Evolutionary conservation across 768 basidiomycete genomes (phyloP), one percentile per base, ranked within the genome.

Genomic region (Psilocybe sp.): DNA sequence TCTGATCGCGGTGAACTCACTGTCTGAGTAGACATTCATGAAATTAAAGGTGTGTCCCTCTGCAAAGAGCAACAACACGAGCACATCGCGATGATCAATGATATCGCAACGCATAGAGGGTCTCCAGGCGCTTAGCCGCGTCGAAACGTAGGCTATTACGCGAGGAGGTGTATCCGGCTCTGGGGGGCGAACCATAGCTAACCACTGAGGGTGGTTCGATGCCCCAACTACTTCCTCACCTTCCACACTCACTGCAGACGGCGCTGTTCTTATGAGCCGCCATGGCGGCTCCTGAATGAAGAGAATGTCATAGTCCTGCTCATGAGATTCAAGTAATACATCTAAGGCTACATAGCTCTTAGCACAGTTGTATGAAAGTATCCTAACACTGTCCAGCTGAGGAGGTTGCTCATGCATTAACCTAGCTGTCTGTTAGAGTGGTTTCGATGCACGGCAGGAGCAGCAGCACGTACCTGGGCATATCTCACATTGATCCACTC

Each of bases 241-340:
- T 20, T 42, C 23, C 15, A 18, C 23, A 5, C 12, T 20, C 5
- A 5, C 10, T 11, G 44, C 35, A 16, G 32, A 45, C n/a, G 44
- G 44, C n/a, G 44, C 28, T 6, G 16, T 34, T 8, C 28, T 1
- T 32, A 45, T 16, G 6, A 45, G 4, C 4, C 44, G n/a, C 44
- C 32, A 45, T 6, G 15, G 44, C 14, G 44, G 44, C 19, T 45
- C 44, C 32, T 45, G 44, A n/a, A 45, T 45, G 16, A 45, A 45
- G 1, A 45, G 7, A 33, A 45, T 45, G 15, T 45, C 32, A 45
- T 32, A 31, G 16, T 8, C 18, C 19, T 33, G 5, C 6, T 19
- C 3, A 12, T 13, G 18, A 45, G 10, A 11, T 45, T 45, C 44
- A 7, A 45, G 44, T 7, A 45, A 16, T 33, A 9, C 35, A 33